Conservation (phyloP, 495 filamentous ascomycete species). For the Penicillium coffeae region DNA sequence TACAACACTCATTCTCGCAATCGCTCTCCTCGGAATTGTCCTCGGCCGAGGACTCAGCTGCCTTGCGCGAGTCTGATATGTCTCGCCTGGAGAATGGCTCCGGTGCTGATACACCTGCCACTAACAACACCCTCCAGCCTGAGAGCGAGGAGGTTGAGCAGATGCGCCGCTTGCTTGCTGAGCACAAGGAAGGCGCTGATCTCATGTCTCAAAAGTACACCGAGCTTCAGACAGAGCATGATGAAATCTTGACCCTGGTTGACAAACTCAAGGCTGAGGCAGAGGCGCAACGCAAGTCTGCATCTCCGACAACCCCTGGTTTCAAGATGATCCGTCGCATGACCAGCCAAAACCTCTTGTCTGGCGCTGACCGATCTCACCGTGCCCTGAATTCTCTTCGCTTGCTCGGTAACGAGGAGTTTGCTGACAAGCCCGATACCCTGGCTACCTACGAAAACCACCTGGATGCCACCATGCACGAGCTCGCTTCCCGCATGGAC, state of each 20-base stretch:
- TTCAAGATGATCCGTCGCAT: slow-evolving; percentile 78
- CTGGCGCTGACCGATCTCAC: slow-evolving; percentile 81
- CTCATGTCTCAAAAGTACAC: slow-evolving; percentile 73
- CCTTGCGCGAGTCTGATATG: slow-evolving; percentile 58
- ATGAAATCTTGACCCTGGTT: slow-evolving; percentile 75
- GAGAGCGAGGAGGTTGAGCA: slow-evolving; percentile 62
- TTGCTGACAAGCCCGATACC: slow-evolving; percentile 73
- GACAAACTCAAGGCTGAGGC: slow-evolving; percentile 86
- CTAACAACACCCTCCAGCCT: slow-evolving; percentile 21
- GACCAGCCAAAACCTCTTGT: slow-evolving; percentile 85
- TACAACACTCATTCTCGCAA: slow-evolving; percentile 81
- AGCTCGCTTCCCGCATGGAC: slow-evolving; percentile 81
- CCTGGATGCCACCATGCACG: slow-evolving; percentile 87
- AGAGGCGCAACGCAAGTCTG: slow-evolving; percentile 70
- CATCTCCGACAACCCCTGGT: slow-evolving; percentile 59
- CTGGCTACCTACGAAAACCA: slow-evolving; percentile 93
- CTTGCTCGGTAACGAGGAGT: slow-evolving; percentile 80
- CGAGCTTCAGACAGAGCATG: slow-evolving; percentile 75
- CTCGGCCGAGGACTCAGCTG: slow-evolving; percentile 80
- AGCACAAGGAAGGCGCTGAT: slow-evolving; percentile 71
- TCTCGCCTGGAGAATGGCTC: slow-evolving; percentile 24
- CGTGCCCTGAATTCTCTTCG: slow-evolving; percentile 86
- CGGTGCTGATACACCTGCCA: slow-evolving; percentile 11
- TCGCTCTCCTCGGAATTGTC: slow-evolving; percentile 96
- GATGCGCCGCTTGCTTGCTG: slow-evolving; percentile 62